A percentile compares a stretch with the other conserved stretches of the same genome.
Conservation (phyloP, 208 protist species). For the Chromosphaera perkinsii region DNA sequence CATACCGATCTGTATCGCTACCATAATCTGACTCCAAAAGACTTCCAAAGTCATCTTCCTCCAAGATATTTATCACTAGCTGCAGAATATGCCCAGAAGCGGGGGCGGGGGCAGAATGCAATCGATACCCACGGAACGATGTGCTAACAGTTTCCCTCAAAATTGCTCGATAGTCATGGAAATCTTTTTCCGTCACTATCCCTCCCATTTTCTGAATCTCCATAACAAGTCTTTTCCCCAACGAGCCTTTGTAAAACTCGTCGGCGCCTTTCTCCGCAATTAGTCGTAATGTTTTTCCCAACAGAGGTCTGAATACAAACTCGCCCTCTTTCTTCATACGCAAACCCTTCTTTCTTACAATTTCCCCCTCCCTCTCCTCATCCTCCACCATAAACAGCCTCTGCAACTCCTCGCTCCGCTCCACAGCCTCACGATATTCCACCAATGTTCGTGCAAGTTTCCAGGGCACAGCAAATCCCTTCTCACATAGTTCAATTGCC, state of each 20-base stretch:
- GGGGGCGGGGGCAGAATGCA: conserved; percentile 34
- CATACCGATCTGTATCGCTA: no score
- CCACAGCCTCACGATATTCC: background rate
- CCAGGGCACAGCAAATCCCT: background rate
- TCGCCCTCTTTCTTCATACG: no score
- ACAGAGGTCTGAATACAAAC: background rate
- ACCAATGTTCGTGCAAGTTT: background rate
- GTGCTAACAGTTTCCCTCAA: conserved; percentile 2
- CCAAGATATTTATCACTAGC: conserved; percentile 38
- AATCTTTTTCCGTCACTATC: conserved; percentile 31
- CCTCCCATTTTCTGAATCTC: conserved; percentile 30
- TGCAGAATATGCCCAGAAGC: conserved; percentile 23
- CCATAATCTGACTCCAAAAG: no score
- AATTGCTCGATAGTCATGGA: conserved; percentile 18
- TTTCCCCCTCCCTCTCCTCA: no score
- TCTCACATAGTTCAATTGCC: background rate
- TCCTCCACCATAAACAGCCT: no score
- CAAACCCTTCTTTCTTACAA: no score
- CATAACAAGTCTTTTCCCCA: conserved; percentile 19
- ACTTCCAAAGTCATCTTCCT: conserved; percentile 7
- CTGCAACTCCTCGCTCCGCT: no score
- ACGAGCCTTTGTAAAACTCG: conserved; percentile 30
- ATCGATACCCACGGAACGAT: conserved; percentile 18
- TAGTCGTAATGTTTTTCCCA: conserved; percentile 32
- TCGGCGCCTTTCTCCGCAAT: conserved; percentile 28